Evolutionary conservation across 2,329 filamentous ascomycete species (phyloP).

Genomic region (Dryadomyces quercivorus): DNA sequence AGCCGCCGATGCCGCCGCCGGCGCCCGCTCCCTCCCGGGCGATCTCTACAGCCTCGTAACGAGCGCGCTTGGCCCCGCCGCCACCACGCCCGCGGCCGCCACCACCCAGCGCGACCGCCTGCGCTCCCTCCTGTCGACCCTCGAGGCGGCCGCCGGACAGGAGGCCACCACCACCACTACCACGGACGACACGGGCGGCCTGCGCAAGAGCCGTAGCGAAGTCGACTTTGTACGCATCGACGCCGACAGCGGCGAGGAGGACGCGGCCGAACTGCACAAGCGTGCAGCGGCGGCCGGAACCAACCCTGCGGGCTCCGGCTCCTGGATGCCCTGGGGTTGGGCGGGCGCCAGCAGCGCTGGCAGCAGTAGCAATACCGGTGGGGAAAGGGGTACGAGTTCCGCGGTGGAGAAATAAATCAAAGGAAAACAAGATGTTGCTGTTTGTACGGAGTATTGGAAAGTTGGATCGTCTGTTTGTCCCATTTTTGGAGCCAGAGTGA

Average conservation of each 20-base stretch:
- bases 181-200: constrained; percentile 28
- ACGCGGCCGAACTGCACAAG: constrained; percentile 16
- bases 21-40: constrained; percentile 12
- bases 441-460: not conserved
- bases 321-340: constrained; percentile 40
- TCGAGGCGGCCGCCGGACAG: constrained; percentile 36
- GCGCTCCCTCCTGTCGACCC: constrained; percentile 58
- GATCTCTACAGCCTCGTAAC: constrained; percentile 74
- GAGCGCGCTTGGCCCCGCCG: constrained; percentile 53
- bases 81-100: constrained; percentile 63
- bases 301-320: constrained; percentile 16
- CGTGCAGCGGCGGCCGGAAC: not conserved
- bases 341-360: no score
- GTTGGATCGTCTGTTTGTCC: not conserved
- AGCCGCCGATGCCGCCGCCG: not conserved
- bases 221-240: constrained; percentile 80
- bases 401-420: constrained; percentile 21
- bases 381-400: constrained; percentile 21
- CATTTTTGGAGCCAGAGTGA: not conserved
- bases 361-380: constrained; percentile 9
- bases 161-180: constrained; percentile 2
- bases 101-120: constrained; percentile 68
- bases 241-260: constrained; percentile 52
- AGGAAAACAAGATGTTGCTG: not conserved
- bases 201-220: constrained; percentile 77